A percentile compares a stretch with the other conserved stretches of the same genome.
Conservation (phyloP, 1,139 yeast genomes). For the Magnusiomyces fungicola region DNA sequence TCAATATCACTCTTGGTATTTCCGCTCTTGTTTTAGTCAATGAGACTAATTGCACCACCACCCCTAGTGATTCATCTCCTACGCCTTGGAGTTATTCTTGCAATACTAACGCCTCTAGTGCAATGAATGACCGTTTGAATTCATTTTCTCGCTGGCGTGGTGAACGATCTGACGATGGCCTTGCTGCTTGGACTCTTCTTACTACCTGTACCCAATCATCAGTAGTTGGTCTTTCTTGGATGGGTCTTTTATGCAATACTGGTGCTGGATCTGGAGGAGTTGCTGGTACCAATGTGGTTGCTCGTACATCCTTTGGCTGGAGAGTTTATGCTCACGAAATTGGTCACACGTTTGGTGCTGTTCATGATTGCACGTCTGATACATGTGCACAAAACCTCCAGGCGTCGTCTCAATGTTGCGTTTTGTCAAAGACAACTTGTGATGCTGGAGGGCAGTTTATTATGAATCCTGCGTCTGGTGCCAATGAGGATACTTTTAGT, state of each 20-base stretch:
- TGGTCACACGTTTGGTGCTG: constrained; percentile 40
- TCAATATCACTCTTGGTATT: constrained; percentile 34
- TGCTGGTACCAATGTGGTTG: constrained; percentile 34
- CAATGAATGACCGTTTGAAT: constrained; percentile 30
- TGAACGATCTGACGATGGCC: constrained; percentile 25
- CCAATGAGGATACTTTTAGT: constrained; percentile 29
- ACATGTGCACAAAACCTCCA: constrained; percentile 31
- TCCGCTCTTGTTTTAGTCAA: constrained; percentile 20
- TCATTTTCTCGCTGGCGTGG: constrained; percentile 33
- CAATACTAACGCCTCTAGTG: constrained; percentile 15
- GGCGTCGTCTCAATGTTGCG: constrained; percentile 33
- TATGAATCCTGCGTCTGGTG: constrained; percentile 35
- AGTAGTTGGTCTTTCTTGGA: constrained; percentile 37
- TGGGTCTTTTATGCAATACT: constrained; percentile 31
- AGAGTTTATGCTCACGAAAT: constrained; percentile 36
- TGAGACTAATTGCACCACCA: constrained; percentile 22
- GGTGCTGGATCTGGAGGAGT: constrained; percentile 22
- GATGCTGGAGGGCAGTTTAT: constrained; percentile 32
- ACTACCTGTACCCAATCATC: constrained; percentile 32
- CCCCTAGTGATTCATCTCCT: constrained; percentile 22
- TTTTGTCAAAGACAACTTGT: constrained; percentile 27
- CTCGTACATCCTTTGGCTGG: constrained; percentile 33
- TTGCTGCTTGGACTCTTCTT: constrained; percentile 36
- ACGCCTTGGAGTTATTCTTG: constrained; percentile 32
- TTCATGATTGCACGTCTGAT: constrained; percentile 35